These are phyloP conservation scores for Ajuga chamaepitys DNA, from an alignment of 257 asterid genomes.

Conservation along the genomic window DNA sequence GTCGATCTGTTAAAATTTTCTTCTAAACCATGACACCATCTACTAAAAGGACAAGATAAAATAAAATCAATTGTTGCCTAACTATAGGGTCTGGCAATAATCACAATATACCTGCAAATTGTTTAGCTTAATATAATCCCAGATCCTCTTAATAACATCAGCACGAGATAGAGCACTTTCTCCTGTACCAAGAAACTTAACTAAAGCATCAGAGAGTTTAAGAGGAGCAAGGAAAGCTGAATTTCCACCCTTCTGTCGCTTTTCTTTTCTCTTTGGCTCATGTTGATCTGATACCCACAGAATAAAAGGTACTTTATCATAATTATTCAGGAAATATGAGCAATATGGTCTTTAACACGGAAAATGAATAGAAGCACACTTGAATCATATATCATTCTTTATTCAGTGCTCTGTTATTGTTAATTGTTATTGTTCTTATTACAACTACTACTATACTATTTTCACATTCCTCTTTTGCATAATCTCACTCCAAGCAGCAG, in stretches of 20 bases:
- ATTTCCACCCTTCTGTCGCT: conserved; percentile 58
- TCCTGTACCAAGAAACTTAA: conserved; percentile 83
- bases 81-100: neutral
- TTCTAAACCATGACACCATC: neutral
- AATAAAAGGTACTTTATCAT: neutral
- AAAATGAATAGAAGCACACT: conserved; percentile 3
- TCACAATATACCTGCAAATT: conserved; percentile 67
- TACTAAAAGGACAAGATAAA: too few relatives aligned
- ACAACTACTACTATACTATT: neutral
- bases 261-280: conserved; percentile 60
- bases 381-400: neutral
- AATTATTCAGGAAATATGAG: conserved; percentile 1
- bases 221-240: conserved; percentile 72
- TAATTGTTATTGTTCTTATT: too few relatives aligned
- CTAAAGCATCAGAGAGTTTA: conserved; percentile 74
- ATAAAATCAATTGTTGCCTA: too few relatives aligned
- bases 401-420: neutral
- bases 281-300: conserved; percentile 38
- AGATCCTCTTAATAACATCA: conserved; percentile 71
- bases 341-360: neutral
- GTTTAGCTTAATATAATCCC: conserved; percentile 84
- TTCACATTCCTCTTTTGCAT: neutral
- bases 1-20: too few relatives aligned
- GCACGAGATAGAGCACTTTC: conserved; percentile 68
- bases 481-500: neutral